Base-by-base conservation (phyloP, 2,329 filamentous ascomycete genomes). In the Myrmaecium sp. region DNA sequence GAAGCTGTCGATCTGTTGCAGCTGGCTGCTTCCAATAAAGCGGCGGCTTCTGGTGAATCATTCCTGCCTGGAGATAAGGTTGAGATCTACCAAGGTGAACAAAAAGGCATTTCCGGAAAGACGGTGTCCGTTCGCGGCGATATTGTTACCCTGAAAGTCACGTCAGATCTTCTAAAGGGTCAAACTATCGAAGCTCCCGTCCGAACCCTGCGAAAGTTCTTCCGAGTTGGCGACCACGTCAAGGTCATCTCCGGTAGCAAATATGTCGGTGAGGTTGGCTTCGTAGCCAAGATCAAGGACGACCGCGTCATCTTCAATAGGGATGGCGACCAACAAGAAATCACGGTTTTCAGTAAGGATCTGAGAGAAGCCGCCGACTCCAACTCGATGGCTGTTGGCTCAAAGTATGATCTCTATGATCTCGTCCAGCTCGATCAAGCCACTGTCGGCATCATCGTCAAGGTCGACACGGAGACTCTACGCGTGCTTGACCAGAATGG, bases 301-400 rank as follows among this genome's bases (percentile, higher is more conserved):
- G 89, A 98, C 48, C 74, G 80, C 20, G 83, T 98, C 31, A 95
- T 89, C 1, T 62, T 98, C 36, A 61, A 98, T 37, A 93, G 81
- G 25, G 89, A 98, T 54, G 82, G 89, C 49, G 89, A 72, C 33
- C 86, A 89, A 52, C 74, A 75, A 27, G 89, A 98, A 49, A 83
- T 98, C 39, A 94, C 84, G 0, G 89, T 98, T 17, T 98, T 98
- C 48, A 94, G 86, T 59, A 94, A 92, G 50, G 89, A 98, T 56
- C 58, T 98, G 33, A 72, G 91, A 38, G 81, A 93, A 51, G 89
- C 89, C 15, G 82, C 81, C 29, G 89, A 95, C 46, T 82, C 83
- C 39, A 84, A 83, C 35, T 83, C 81, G 10, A 74, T 84, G 43
- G 78, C 81, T 15, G 71, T 73, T 17, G 63, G 86, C n/a, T 82